Conservation (phyloP, 768 basidiomycete genomes). For the Pholiota conissans region DNA sequence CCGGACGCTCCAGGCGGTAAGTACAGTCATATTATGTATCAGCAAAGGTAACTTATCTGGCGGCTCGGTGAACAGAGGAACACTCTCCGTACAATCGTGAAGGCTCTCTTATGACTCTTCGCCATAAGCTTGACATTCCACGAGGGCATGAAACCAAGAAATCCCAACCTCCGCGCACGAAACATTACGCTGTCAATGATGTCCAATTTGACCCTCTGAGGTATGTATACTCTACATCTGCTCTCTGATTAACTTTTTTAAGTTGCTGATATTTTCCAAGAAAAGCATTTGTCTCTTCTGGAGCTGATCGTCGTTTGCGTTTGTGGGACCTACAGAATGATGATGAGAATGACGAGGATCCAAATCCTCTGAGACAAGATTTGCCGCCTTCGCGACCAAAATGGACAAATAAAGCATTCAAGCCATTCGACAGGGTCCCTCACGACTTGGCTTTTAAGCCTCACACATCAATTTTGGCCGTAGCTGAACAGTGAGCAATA, state of each 20-base stretch:
- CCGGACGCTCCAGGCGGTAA: constrained; percentile 32
- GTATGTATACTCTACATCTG: constrained; percentile 27
- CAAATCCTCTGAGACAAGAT: neutral
- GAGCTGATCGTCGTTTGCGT: constrained; percentile 42
- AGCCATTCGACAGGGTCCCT: constrained; percentile 29
- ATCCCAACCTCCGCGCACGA: constrained; percentile 22
- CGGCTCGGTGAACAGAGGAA: constrained; percentile 22
- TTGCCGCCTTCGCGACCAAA: neutral
- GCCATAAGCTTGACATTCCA: constrained; percentile 21
- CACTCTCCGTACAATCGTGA: constrained; percentile 44
- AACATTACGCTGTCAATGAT: constrained; percentile 57
- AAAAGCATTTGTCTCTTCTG: constrained; percentile 45
- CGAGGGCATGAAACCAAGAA: constrained; percentile 11
- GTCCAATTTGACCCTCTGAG: constrained; percentile 52
- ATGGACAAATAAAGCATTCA: constrained; percentile 17
- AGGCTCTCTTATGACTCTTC: constrained; percentile 47
- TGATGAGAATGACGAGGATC: constrained; percentile 4
- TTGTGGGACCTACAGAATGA: constrained; percentile 39
- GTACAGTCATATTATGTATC: constrained; percentile 3
- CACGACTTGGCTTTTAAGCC: constrained; percentile 50
- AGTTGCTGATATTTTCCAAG: constrained; percentile 25
- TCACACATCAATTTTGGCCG: constrained; percentile 36
- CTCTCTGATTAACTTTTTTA: neutral
- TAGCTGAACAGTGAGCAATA: constrained; percentile 37
- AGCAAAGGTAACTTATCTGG: neutral